Evolutionary conservation across 495 filamentous ascomycete species (phyloP).

Genomic region (Penicillium egyptiacum): DNA sequence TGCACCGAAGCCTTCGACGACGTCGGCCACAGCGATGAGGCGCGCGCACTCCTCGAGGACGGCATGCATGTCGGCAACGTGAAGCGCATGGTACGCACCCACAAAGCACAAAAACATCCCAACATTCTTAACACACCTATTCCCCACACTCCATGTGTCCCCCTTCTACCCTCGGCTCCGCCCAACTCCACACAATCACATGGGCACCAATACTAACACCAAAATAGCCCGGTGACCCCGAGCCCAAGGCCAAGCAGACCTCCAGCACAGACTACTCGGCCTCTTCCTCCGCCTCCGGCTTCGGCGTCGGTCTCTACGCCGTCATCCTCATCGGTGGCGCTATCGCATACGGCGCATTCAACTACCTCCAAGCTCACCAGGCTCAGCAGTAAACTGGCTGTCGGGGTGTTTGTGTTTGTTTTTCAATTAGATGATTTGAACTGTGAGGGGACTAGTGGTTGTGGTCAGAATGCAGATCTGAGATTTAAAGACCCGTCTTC

Average conservation of each 20-base stretch:
- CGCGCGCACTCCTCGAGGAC: constrained; percentile 84
- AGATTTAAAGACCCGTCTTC: neutral
- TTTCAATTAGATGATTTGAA: neutral
- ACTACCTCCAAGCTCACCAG: constrained; percentile 71
- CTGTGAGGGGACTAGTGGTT: neutral
- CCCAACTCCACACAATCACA: constrained; percentile 8
- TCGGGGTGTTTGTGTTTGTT: neutral
- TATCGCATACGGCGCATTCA: constrained; percentile 79
- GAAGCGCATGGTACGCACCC: constrained; percentile 74
- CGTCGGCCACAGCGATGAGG: constrained; percentile 99
- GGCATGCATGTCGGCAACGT: constrained; percentile 72
- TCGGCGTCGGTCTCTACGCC: constrained; percentile 82
- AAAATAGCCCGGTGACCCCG: constrained; percentile 78
- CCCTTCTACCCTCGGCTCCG: constrained; percentile 5
- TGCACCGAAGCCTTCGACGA: constrained; percentile 99
- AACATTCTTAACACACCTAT: neutral
- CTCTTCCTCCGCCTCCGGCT: constrained; percentile 46
- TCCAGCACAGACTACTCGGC: constrained; percentile 50
- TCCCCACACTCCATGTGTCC: neutral
- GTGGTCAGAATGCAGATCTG: neutral
- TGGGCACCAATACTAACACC: constrained; percentile 13
- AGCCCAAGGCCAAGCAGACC: constrained; percentile 61
- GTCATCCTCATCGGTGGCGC: constrained; percentile 75
- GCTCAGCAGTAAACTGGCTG: constrained; percentile 25
- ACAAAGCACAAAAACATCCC: neutral